phyloP scores from a whole-genome alignment of 495 filamentous ascomycete genomes.

The Penicillium daleae region DNA sequence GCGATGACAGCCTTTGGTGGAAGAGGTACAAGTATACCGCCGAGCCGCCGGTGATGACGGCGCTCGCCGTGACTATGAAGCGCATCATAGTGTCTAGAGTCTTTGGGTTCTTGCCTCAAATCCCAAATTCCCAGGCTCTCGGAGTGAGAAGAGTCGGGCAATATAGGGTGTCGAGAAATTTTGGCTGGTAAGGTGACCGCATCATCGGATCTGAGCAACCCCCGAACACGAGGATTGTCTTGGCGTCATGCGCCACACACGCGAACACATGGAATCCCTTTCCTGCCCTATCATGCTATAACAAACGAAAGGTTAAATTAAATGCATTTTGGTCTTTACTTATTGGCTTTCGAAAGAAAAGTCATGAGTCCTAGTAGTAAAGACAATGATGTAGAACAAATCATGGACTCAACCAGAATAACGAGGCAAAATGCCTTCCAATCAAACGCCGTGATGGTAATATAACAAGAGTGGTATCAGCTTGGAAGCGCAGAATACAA shows the following conservation, averaged over 20 bases:
- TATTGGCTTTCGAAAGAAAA: neutral
- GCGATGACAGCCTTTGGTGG: conserved; percentile 29
- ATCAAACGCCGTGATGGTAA: neutral
- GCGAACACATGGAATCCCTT: neutral
- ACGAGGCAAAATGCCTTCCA: neutral
- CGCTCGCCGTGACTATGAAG: conserved; percentile 21
- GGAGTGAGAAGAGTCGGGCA: neutral
- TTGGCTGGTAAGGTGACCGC: conserved; percentile 13
- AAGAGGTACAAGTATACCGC: conserved; percentile 30
- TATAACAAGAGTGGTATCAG: conserved; percentile 21
- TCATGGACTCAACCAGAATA: neutral
- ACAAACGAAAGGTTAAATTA: too few species aligned
- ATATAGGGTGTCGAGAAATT: neutral
- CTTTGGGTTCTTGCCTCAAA: neutral
- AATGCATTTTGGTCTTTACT: neutral
- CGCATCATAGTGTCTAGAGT: conserved; percentile 19
- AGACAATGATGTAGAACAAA: neutral
- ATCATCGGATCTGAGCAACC: conserved; percentile 17
- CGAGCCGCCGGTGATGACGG: conserved; percentile 29
- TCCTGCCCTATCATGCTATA: neutral
- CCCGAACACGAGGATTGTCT: conserved; percentile 17
- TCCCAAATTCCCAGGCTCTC: neutral
- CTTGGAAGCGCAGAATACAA: conserved; percentile 2
- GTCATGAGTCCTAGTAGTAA: neutral
- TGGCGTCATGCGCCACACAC: conserved; percentile 15